Percentiles rank a stretch among this genome's conserved stretches.
Evolutionary conservation across 805 yeast species (phyloP).

Genomic region (Kodamaea kakaduensis): DNA sequence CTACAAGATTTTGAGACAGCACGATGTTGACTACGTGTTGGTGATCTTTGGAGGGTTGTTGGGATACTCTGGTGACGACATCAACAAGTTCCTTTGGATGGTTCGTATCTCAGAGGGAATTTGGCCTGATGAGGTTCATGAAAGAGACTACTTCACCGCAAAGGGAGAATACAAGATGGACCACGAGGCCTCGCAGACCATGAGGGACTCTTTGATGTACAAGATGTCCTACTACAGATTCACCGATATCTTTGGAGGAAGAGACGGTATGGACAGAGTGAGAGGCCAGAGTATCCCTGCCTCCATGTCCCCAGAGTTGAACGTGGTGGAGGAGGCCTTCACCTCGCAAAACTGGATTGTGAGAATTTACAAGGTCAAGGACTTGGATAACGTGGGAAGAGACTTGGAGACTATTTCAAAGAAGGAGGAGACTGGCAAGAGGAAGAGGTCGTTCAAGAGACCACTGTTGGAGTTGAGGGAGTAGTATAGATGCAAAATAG

Average conservation of each 20-base stretch:
- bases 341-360: constrained; percentile 97
- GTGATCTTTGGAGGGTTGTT: constrained; percentile 91
- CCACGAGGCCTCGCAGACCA: constrained; percentile 71
- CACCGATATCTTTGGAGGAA: constrained; percentile 62
- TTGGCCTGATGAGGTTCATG: constrained; percentile 98
- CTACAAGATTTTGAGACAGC: constrained; percentile 80
- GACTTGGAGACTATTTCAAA: constrained; percentile 58
- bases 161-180: constrained; percentile 89
- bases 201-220: constrained; percentile 90
- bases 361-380: constrained; percentile 88
- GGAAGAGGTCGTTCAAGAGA: constrained; percentile 43
- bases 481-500: too few relatives aligned
- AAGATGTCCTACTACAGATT: constrained; percentile 90
- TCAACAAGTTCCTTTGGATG: constrained; percentile 98
- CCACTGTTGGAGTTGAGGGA: constrained; percentile 53
- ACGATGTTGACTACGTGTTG: constrained; percentile 92
- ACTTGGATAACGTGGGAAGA: constrained; percentile 83
- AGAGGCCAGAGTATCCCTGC: constrained; percentile 73
- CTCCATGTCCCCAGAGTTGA: constrained; percentile 48
- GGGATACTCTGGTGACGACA: constrained; percentile 94
- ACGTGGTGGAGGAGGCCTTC: constrained; percentile 87
- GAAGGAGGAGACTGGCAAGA: constrained; percentile 36
- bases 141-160: constrained; percentile 76
- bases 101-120: constrained; percentile 97
- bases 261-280: constrained; percentile 75